Conservation (phyloP, 805 yeast species). For the Schizosaccharomyces japonicus region DNA sequence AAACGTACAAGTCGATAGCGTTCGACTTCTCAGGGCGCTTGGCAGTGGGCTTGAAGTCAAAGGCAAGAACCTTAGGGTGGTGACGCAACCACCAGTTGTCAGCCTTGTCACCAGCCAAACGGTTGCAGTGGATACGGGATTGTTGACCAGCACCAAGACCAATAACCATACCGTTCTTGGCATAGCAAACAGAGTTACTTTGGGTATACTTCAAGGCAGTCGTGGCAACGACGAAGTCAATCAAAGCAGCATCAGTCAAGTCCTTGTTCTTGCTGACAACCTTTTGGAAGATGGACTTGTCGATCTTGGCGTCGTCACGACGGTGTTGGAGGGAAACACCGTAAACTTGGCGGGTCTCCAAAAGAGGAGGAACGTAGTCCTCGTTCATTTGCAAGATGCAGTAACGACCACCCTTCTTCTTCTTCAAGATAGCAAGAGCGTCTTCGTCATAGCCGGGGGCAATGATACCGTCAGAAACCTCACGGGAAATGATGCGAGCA, state of each 20-base stretch:
- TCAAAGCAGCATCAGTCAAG: conserved; percentile 72
- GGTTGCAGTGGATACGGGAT: conserved; percentile 95
- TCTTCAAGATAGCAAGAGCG: conserved; percentile 67
- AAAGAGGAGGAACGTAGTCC: conserved; percentile 53
- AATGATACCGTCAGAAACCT: conserved; percentile 94
- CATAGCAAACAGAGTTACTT: conserved; percentile 94
- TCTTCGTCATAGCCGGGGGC: conserved; percentile 92
- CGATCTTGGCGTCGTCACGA: conserved; percentile 92
- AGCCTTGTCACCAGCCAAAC: conserved; percentile 97
- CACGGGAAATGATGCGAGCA: conserved; percentile 88
- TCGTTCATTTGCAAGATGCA: conserved; percentile 93
- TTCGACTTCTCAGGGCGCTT: conserved; percentile 97
- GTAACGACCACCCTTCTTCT: conserved; percentile 93
- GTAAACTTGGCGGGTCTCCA: conserved; percentile 85
- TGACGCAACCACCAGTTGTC: conserved; percentile 99
- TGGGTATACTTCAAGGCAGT: conserved; percentile 93
- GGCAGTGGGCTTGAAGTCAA: conserved; percentile 94
- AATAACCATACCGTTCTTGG: conserved; percentile 96
- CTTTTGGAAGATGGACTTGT: conserved; percentile 72
- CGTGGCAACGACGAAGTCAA: conserved; percentile 91
- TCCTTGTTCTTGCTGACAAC: conserved; percentile 68
- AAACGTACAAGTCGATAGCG: conserved; percentile 84
- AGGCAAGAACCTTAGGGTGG: conserved; percentile 76
- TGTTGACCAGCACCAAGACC: conserved; percentile 99
- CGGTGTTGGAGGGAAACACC: conserved; percentile 90